These are phyloP conservation scores for Carallia brachiata DNA, from an alignment of 345 rosid genomes.

Conservation along the genomic window DNA sequence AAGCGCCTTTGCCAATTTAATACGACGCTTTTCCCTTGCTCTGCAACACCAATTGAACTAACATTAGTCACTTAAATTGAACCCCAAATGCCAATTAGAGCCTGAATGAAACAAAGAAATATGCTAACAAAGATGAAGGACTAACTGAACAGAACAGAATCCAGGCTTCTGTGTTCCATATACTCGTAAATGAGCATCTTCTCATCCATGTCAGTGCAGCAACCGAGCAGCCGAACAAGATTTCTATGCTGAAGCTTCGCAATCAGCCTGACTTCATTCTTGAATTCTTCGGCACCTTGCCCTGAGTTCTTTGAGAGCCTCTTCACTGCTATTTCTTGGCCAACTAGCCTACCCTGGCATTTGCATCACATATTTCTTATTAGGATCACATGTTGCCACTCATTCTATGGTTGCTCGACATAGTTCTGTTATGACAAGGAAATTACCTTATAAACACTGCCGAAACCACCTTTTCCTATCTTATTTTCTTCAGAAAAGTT, in stretches of 20 bases:
- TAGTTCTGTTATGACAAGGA: neutral
- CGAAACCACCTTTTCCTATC: slow-evolving; percentile 77
- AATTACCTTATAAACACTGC: slow-evolving; percentile 75
- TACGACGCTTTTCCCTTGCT: slow-evolving; percentile 35
- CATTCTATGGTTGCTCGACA: neutral
- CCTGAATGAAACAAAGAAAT: neutral
- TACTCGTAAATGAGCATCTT: slow-evolving; percentile 85
- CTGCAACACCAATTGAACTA: slow-evolving; percentile 28
- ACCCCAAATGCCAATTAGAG: neutral
- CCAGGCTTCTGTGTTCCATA: slow-evolving; percentile 74
- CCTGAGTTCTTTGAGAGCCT: slow-evolving; percentile 66
- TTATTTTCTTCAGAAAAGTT: slow-evolving; percentile 47
- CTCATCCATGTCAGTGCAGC: slow-evolving; percentile 61
- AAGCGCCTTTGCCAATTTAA: slow-evolving; percentile 65
- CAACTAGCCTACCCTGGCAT: slow-evolving; percentile 56
- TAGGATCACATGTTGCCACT: neutral
- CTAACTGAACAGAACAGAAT: slow-evolving; percentile 67
- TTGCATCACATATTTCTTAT: neutral
- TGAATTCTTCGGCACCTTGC: slow-evolving; percentile 81
- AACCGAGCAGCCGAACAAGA: slow-evolving; percentile 70
- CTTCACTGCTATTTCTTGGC: slow-evolving; percentile 71
- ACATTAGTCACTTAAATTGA: slow-evolving; percentile 2
- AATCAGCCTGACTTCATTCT: slow-evolving; percentile 73
- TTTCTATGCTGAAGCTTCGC: slow-evolving; percentile 85
- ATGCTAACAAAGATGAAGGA: neutral